Evolutionary conservation across 83 land plant species (phyloP), one percentile per base, ranked within the genome.

Genomic region (Picea abies): DNA sequence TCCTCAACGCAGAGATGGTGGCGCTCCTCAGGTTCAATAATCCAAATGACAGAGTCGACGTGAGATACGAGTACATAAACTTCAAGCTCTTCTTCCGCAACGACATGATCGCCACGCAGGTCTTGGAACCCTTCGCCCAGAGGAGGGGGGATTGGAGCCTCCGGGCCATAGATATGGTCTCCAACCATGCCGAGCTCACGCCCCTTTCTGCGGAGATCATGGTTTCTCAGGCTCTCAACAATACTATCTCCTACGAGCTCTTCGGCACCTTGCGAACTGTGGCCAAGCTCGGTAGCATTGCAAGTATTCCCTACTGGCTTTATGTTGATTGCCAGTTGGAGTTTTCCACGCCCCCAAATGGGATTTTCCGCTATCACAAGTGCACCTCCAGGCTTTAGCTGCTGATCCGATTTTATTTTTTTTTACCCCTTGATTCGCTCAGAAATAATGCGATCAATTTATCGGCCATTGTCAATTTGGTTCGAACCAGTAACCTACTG

Each of bases 1-100:
- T 89, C 22, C 87, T 92, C 61, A 92, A 92, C 80, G 88, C 91
- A 1, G 94, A 92, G 60, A 22, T 92, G 37, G 84, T 73, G n/a
- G 1, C 87, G 61, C 88, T 92, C 6, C 87, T 85, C 22, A 92
- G 86, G 82, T 85, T 92, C 87, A 81, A 87, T 11, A 92, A 92
- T 61, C 86, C 87, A 3, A 92, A 89, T 88, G 66, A 63, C 62
- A 92, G 89, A 76, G 88, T 92, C 52, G 85, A 83, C 23, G 71
- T 92, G 63, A 83, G 79, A 20, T 92, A 84, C 88, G 83, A 79
- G 32, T 83, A 73, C 82, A n/a, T 89, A 9, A 52, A 71, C 68
- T 37, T 92, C n/a, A 83, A 89, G 49, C 86, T 92, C 37, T 89
- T 84, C 84, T 90, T 79, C 68, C 63, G 52, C 20, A 70, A 78